Evolutionary conservation across 192 early-diverging fungal species (phyloP).

Genomic region (Backusella circina): DNA sequence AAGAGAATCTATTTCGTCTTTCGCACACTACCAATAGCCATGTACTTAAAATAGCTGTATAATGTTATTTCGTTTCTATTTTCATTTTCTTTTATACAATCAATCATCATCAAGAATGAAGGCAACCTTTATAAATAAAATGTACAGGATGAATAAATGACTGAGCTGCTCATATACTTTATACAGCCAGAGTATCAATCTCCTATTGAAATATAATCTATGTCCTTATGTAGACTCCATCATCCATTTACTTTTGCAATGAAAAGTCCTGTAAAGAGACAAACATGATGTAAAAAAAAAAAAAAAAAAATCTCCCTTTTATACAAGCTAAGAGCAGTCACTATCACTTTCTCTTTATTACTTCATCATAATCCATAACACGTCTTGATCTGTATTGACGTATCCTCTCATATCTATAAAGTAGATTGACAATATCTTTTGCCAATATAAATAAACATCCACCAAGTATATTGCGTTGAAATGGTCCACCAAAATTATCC

Average conservation of each 20-base stretch:
- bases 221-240: not conserved
- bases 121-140: not conserved
- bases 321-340: not conserved
- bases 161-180: not conserved
- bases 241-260: not conserved
- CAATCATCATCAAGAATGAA: not conserved
- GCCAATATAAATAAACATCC: conserved; percentile 28
- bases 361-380: not conserved
- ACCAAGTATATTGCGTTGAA: conserved; percentile 29
- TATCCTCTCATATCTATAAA: conserved; percentile 49
- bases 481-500: conserved; percentile 20
- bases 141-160: not conserved
- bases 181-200: not conserved
- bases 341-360: not conserved
- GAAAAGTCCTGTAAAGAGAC: conserved; percentile 10
- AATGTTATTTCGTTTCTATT: too few relatives aligned
- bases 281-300: not conserved
- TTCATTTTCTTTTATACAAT: not conserved
- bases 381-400: conserved; percentile 1
- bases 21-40: too few relatives aligned
- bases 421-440: conserved; percentile 50
- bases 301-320: not conserved
- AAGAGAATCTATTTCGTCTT: too few relatives aligned
- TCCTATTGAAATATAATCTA: not conserved
- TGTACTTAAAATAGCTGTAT: too few relatives aligned